A percentile compares a stretch with the other conserved stretches of the same genome.
These are phyloP conservation scores for Aureobasidium sp. DNA, from an alignment of 2,329 filamentous ascomycete genomes.

Conservation along the genomic window DNA sequence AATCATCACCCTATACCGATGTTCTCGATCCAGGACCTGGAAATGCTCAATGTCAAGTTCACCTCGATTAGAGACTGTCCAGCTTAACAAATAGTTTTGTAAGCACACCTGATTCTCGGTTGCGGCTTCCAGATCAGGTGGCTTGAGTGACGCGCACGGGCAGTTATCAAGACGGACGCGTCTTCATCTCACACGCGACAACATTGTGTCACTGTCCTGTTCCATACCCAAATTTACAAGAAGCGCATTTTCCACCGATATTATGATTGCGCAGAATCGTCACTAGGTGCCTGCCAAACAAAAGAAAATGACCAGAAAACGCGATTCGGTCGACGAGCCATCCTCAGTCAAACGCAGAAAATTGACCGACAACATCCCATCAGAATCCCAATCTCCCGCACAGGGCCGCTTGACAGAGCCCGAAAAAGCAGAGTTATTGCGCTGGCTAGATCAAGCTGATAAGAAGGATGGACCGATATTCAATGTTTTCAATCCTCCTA, in stretches of 20 bases:
- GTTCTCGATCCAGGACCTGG: neutral
- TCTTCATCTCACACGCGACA: neutral
- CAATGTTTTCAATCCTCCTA: neutral
- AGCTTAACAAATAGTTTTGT: too few relatives aligned
- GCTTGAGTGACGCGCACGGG: neutral
- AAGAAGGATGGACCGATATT: neutral
- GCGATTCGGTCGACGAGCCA: slow-evolving; percentile 3
- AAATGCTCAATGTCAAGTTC: neutral
- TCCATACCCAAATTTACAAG: neutral
- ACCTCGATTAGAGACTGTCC: neutral
- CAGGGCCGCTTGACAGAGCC: neutral
- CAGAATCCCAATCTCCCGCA: slow-evolving; percentile 1
- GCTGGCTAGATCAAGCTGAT: slow-evolving; percentile 8
- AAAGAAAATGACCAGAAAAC: slow-evolving; percentile 1
- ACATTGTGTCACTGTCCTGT: neutral
- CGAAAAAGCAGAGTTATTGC: neutral
- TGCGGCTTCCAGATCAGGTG: neutral
- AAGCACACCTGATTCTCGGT: neutral
- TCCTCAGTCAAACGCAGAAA: slow-evolving; percentile 12
- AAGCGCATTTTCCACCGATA: neutral
- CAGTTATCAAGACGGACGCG: neutral
- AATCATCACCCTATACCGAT: neutral
- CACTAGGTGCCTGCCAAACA: neutral
- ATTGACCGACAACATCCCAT: neutral
- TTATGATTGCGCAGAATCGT: neutral